These are phyloP conservation scores for Ophiocordyceps australis DNA, from an alignment of 2,329 filamentous ascomycete species.

Conservation along the genomic window DNA sequence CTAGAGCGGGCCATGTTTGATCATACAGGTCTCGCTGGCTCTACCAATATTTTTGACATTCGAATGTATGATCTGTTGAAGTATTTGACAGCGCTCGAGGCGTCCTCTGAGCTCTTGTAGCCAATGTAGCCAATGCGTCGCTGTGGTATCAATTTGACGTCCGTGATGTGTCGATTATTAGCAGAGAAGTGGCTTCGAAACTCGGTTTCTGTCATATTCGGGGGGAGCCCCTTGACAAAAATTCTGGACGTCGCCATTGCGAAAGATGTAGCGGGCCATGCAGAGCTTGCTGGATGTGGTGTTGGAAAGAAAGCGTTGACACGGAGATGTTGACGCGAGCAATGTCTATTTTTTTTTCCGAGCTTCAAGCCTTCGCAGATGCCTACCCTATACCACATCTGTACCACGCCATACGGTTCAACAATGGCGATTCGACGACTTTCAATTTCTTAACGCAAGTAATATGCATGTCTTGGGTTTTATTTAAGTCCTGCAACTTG, in stretches of 20 bases:
- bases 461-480: too few relatives aligned
- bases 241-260: conserved; percentile 45
- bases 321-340: conserved; percentile 2
- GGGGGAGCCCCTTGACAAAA: conserved; percentile 72
- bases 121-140: conserved; percentile 91
- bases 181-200: conserved; percentile 77
- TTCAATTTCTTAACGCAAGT: not conserved
- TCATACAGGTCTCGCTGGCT: conserved; percentile 65
- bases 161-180: conserved; percentile 59
- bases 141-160: conserved; percentile 78
- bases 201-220: conserved; percentile 66
- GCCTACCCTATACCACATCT: conserved; percentile 1
- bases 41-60: conserved; percentile 85
- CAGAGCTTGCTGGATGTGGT: conserved; percentile 2
- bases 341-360: not conserved
- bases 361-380: not conserved
- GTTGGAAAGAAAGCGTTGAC: conserved; percentile 4
- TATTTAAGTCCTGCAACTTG: too few relatives aligned
- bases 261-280: conserved; percentile 6
- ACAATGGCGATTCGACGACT: too few relatives aligned
- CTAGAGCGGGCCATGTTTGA: conserved; percentile 3
- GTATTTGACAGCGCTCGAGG: conserved; percentile 72
- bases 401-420: too few relatives aligned
- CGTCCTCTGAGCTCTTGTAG: conserved; percentile 69
- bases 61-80: conserved; percentile 92